Evolutionary conservation across 768 basidiomycete genomes (phyloP).

Genomic region (Pisolithus microcarpus): DNA sequence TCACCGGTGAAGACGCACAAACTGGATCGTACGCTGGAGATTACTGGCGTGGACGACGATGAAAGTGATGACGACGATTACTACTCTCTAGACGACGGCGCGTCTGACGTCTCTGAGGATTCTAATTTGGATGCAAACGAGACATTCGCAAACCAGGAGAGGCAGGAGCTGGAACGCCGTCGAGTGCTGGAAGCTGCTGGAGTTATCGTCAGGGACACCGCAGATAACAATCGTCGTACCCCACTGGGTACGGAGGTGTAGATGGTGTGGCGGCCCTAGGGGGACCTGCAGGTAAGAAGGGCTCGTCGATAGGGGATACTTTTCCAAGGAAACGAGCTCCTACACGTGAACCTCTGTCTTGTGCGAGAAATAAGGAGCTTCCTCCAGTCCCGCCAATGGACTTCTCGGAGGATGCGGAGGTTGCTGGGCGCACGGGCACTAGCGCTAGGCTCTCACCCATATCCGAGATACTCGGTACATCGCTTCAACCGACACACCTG

Average conservation of each 20-base stretch:
- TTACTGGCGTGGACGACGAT: constrained; percentile 5
- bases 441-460: not conserved
- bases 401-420: constrained; percentile 10
- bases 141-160: constrained; percentile 45
- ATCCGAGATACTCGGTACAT: not conserved
- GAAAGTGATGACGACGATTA: constrained; percentile 28
- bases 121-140: constrained; percentile 28
- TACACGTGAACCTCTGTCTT: too few species aligned
- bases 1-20: constrained; percentile 12
- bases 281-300: not conserved
- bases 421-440: not conserved
- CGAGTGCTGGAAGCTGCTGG: constrained; percentile 90
- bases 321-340: constrained; percentile 17
- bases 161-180: constrained; percentile 68
- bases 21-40: constrained; percentile 2
- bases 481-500: not conserved
- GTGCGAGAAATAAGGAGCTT: constrained; percentile 37
- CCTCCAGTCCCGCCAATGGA: constrained; percentile 42
- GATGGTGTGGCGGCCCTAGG: not conserved
- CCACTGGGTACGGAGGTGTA: not conserved
- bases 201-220: constrained; percentile 48
- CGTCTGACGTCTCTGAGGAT: constrained; percentile 16
- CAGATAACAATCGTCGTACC: not conserved
- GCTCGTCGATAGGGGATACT: not conserved
- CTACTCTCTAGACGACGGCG: constrained; percentile 23